phyloP scores from a whole-genome alignment of 148 eudicot genomes.

The Polygonum maritimum region DNA sequence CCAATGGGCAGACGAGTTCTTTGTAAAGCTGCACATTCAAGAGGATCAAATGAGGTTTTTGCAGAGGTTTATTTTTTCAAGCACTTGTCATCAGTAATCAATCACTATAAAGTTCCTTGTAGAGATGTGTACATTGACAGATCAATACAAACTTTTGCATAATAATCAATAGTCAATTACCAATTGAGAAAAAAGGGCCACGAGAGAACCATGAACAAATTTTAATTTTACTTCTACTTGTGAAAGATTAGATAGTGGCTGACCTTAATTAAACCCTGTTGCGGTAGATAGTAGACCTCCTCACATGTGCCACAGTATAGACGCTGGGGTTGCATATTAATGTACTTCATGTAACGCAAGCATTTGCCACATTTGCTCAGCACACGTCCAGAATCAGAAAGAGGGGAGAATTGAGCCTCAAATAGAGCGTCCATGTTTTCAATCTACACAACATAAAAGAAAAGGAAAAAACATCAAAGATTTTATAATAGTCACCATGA shows the following conservation, averaged over 20 bases:
- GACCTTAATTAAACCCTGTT: conserved; percentile 81
- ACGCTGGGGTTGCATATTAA: conserved; percentile 66
- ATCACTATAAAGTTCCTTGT: neutral
- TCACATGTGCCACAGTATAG: conserved; percentile 81
- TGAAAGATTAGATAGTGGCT: neutral
- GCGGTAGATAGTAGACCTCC: conserved; percentile 92
- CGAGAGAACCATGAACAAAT: neutral
- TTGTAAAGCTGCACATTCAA: conserved; percentile 62
- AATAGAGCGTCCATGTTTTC: conserved; percentile 92
- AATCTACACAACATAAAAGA: conserved; percentile 48
- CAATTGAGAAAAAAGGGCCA: neutral
- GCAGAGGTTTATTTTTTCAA: neutral
- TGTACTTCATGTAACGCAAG: conserved; percentile 82
- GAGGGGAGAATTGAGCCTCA: conserved; percentile 96
- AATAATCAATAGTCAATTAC: neutral
- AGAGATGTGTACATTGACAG: neutral
- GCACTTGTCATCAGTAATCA: neutral
- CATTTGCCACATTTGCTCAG: conserved; percentile 95
- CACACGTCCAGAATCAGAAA: conserved; percentile 76
- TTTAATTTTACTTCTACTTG: too few relatives aligned
- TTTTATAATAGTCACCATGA: neutral
- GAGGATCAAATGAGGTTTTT: conserved; percentile 12
- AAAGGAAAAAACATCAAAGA: neutral
- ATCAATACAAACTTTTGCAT: neutral
- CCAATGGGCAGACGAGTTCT: conserved; percentile 84